These are phyloP conservation scores for Lodderomyces beijingensis DNA, from an alignment of 1,139 yeast genomes.

Conservation along the genomic window DNA sequence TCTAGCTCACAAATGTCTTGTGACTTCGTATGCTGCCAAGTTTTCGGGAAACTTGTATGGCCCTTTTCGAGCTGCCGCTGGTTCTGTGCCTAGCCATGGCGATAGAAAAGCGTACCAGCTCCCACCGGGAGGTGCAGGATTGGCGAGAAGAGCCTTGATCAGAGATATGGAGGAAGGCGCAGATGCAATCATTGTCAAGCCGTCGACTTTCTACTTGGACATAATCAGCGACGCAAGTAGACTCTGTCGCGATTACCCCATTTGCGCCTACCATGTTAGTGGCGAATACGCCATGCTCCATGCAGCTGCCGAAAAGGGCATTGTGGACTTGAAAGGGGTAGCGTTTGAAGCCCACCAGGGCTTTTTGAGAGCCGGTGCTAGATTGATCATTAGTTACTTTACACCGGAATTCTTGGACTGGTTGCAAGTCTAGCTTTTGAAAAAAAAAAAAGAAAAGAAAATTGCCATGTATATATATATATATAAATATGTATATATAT, in stretches of 20 bases:
- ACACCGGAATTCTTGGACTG: slow-evolving; percentile 96
- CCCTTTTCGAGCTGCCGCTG: slow-evolving; percentile 97
- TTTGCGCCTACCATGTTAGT: slow-evolving; percentile 93
- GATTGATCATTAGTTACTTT: slow-evolving; percentile 83
- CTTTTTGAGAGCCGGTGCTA: slow-evolving; percentile 92
- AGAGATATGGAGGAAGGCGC: slow-evolving; percentile 93
- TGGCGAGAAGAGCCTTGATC: slow-evolving; percentile 84
- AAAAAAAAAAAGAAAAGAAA: slow-evolving; percentile 2
- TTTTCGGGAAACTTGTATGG: slow-evolving; percentile 91
- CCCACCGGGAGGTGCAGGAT: slow-evolving; percentile 89
- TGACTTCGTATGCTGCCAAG: slow-evolving; percentile 93
- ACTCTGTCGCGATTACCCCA: slow-evolving; percentile 78
- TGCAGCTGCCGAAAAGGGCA: slow-evolving; percentile 96
- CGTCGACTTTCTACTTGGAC: slow-evolving; percentile 95
- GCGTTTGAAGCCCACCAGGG: slow-evolving; percentile 94
- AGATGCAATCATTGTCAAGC: slow-evolving; percentile 92
- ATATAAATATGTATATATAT: too few relatives aligned
- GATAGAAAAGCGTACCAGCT: slow-evolving; percentile 91
- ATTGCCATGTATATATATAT: too few relatives aligned
- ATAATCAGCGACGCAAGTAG: slow-evolving; percentile 83
- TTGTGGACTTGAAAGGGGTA: slow-evolving; percentile 80
- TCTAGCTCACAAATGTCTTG: slow-evolving; percentile 80
- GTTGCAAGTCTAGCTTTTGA: slow-evolving; percentile 41
- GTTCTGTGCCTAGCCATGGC: slow-evolving; percentile 84
- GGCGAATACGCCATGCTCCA: slow-evolving; percentile 98